Evolutionary conservation across 2,329 filamentous ascomycete species (phyloP), one percentile per base, ranked within the genome.

Genomic region (Beauveria brongniartii): DNA sequence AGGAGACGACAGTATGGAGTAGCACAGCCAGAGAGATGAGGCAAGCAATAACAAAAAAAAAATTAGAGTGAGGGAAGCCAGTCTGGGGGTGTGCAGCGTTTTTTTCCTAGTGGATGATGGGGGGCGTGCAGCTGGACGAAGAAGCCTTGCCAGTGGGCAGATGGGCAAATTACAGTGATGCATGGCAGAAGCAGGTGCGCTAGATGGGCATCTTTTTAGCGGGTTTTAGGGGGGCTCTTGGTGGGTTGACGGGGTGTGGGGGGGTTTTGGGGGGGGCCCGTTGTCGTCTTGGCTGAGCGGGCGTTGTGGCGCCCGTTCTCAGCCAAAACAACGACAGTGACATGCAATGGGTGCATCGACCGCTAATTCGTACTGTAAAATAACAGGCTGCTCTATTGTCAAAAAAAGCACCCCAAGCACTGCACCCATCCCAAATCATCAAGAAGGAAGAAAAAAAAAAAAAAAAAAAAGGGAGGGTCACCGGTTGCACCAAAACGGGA

Each of bases 161-260:
- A 52, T 20, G 40, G 56, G 50, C 57, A 59, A 59, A 59, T 59
- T 59, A 59, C 57, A 54, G 57, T 44, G 57, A 41, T 59, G 48
- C 48, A 53, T 53, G 56, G 56, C n/a, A 51, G 24, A 48, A 46
- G 16, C 48, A 44, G 56, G 40, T 37, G 46, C 22, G 24, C 22
- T 24, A 44, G 53, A 55, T 55, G 53, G 53, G 12, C 53, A 55
- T 54, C 14, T 41, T 53, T 53, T 41, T 41, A 54, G 51, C 55
- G 55, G 55, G 44, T n/a, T 44, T 50, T 51, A 43, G 41, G 41
- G 16, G 41, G n/a, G 41, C 18, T 43, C 5, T 5, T 37, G 34
- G 34, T 37, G 34, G 28, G 40, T 24, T 55, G 40, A 55, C 37
- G 52, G 52, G 24, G 24, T 55, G 52, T 55, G 52, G 37, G 52